Conservation (phyloP, 345 rosid species). For the Draba incana region DNA sequence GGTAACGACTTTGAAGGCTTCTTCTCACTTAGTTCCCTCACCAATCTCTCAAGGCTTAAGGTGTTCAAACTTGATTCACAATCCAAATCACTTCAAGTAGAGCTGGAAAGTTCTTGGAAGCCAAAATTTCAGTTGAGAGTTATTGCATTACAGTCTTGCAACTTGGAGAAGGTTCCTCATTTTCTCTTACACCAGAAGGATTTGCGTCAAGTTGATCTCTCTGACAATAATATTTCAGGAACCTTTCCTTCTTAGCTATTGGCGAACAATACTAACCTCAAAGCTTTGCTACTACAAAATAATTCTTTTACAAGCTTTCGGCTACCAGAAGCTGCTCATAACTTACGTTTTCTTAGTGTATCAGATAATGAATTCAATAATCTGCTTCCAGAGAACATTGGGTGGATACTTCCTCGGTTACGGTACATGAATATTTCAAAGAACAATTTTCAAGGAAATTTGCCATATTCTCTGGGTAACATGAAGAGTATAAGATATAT, state of each 20-base stretch:
- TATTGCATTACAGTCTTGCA: slow-evolving; percentile 21
- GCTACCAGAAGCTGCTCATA: slow-evolving; percentile 22
- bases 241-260: slow-evolving; percentile 22
- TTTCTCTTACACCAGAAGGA: slow-evolving; percentile 31
- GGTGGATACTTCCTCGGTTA: slow-evolving; percentile 19
- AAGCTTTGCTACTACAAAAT: slow-evolving; percentile 8
- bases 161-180: slow-evolving; percentile 23
- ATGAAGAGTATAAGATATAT: not conserved
- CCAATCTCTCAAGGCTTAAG: slow-evolving; percentile 29
- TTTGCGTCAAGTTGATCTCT: slow-evolving; percentile 27
- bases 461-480: slow-evolving; percentile 20
- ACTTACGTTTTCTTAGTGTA: not conserved
- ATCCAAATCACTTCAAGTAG: slow-evolving; percentile 2
- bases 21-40: slow-evolving; percentile 2
- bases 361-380: slow-evolving; percentile 8
- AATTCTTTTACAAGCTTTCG: slow-evolving; percentile 22
- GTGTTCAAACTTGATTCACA: slow-evolving; percentile 13
- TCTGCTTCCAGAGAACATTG: not conserved
- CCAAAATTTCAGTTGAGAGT: slow-evolving; percentile 27
- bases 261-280: slow-evolving; percentile 14
- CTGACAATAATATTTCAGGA: slow-evolving; percentile 21
- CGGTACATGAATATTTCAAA: not conserved
- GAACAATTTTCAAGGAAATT: not conserved
- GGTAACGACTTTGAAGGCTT: slow-evolving; percentile 29
- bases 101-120: not conserved